Evolutionary conservation across 2,329 filamentous ascomycete species (phyloP), one percentile per base, ranked within the genome.

Genomic region (Stagonosporopsis vannaccii): DNA sequence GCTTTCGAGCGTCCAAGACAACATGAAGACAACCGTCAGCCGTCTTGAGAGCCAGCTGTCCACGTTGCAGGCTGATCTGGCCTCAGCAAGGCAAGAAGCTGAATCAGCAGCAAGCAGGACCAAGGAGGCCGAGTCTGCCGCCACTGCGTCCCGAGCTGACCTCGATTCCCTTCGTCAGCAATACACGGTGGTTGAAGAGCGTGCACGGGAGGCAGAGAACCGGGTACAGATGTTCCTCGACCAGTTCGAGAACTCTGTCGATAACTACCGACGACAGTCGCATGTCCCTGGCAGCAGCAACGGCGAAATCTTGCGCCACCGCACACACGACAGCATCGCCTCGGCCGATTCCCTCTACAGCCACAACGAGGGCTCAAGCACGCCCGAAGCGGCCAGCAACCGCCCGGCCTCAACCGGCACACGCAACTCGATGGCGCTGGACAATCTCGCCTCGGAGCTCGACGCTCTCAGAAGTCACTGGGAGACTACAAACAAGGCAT

Each of bases 401-500:
- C 65, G 74, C 13, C 67, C 63, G 11, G 62, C 61, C 26, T 71
- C 69, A 12, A 52, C 67, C 30, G 70, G 66, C 36, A 75, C 72
- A 56, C 84, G 87, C 45, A 87, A 86, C 49, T 87, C 84, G 0
- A 80, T 88, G 65, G 94, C 93, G 3, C 84, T 99, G 19, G 95
- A 99, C 76, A 95, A 89, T 62, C 85, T 99, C 22, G 94, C 95
- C 11, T 92, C 87, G 61, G 95, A 99, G 79, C 86, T 99, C 7
- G 95, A 99, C 74, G 90, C 91, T 12, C 82, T 99, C 43, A 87
- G 94, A 48, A 91, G 83, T 48, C 93, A 97, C 69, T 99, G 95
- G 95, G 92, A 98, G 78, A 91, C 89, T 35, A 97, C 92, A 12
- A 97, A 94, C 79, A 95, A 96, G 77, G 96, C 91, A 69, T 97